Conservation (phyloP, 1,284 basidiomycete species). For the Tilletia setariae region DNA sequence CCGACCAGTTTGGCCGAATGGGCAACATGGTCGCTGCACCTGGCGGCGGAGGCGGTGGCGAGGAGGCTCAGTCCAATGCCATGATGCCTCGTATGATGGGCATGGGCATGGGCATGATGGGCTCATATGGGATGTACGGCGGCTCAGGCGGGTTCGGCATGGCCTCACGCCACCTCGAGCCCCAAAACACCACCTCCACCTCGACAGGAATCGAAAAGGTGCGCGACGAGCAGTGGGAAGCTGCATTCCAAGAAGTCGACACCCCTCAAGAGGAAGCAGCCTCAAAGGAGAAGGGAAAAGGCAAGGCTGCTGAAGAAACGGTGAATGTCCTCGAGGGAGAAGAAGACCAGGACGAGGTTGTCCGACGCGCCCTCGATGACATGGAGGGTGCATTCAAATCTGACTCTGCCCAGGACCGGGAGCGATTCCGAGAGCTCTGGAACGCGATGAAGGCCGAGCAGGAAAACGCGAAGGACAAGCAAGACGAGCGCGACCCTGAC, state of each 20-base stretch:
- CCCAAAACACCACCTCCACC: background rate
- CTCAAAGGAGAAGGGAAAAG: constrained; percentile 38
- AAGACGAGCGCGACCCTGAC: constrained; percentile 31
- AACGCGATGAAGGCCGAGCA: constrained; percentile 34
- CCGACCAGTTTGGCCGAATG: constrained; percentile 13
- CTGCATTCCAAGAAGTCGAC: constrained; percentile 42
- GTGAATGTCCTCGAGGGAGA: constrained; percentile 30
- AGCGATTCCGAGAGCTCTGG: constrained; percentile 52
- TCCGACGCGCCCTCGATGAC: constrained; percentile 44
- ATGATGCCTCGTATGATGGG: constrained; percentile 43
- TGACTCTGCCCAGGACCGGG: constrained; percentile 37
- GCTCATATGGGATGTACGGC: constrained; percentile 15
- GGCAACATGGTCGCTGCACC: background rate
- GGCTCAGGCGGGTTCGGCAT: constrained; percentile 17
- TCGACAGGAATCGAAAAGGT: background rate
- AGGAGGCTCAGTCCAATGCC: background rate
- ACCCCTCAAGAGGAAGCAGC: constrained; percentile 47
- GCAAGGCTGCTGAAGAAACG: constrained; percentile 39
- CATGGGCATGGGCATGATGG: constrained; percentile 27
- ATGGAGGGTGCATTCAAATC: constrained; percentile 41
- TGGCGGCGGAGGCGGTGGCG: constrained; percentile 8
- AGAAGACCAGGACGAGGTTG: constrained; percentile 41
- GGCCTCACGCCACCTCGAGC: background rate
- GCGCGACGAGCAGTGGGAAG: constrained; percentile 8
- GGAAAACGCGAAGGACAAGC: constrained; percentile 25